These are phyloP conservation scores for Wickerhamiella alocasiicola DNA, from an alignment of 805 yeast species.

Conservation along the genomic window DNA sequence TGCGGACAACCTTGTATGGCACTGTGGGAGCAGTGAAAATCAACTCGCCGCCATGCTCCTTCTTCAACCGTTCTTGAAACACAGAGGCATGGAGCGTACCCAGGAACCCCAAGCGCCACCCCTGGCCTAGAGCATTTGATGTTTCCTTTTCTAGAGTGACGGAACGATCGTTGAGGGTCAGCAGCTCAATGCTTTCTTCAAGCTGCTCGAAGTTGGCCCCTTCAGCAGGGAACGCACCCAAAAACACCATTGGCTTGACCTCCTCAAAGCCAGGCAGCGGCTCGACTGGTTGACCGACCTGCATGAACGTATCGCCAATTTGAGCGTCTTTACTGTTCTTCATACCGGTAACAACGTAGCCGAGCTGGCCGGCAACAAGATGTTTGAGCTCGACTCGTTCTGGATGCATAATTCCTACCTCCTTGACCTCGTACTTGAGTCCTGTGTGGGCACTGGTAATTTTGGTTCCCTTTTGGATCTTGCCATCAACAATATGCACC, in stretches of 20 bases:
- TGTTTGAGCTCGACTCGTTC: conserved; percentile 54
- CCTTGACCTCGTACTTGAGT: conserved; percentile 73
- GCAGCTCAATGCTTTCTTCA: conserved; percentile 80
- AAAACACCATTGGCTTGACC: conserved; percentile 96
- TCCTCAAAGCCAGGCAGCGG: conserved; percentile 93
- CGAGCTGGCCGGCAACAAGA: conserved; percentile 84
- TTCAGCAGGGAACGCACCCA: conserved; percentile 95
- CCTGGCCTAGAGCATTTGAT: conserved; percentile 89
- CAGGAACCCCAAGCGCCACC: conserved; percentile 92
- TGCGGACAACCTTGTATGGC: conserved; percentile 67
- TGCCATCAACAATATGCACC: conserved; percentile 77
- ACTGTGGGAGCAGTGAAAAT: conserved; percentile 94
- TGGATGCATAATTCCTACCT: conserved; percentile 93
- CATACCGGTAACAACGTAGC: conserved; percentile 91
- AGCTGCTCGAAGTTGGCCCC: conserved; percentile 78
- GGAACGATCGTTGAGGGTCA: conserved; percentile 83
- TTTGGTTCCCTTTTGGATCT: conserved; percentile 58
- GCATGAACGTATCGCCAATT: conserved; percentile 80
- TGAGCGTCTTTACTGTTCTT: conserved; percentile 73
- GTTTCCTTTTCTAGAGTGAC: conserved; percentile 84
- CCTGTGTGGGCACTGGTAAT: conserved; percentile 67
- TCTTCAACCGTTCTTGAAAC: conserved; percentile 79
- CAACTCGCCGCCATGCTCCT: conserved; percentile 85
- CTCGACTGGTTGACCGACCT: conserved; percentile 42
- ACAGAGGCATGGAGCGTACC: conserved; percentile 95